A percentile compares a stretch with the other conserved stretches of the same genome.
phyloP scores from a whole-genome alignment of 345 rosid species.

The Orychophragmus violaceus region DNA sequence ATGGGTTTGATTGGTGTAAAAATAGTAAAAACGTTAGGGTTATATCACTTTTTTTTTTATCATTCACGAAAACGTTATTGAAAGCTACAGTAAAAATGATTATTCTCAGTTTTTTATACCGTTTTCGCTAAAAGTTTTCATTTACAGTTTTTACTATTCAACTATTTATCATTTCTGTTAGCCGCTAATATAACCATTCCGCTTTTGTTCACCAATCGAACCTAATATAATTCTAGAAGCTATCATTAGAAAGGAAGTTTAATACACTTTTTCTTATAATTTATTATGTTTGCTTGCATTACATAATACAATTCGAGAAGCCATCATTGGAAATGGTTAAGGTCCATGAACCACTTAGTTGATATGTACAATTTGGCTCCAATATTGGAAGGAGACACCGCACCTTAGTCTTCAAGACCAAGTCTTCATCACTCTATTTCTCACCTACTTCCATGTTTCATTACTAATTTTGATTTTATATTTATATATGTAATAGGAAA shows the following conservation, averaged over 20 bases:
- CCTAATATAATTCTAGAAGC: too few species aligned
- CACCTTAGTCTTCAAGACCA: conserved; percentile 33
- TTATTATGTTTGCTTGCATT: neutral
- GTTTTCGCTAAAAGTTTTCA: too few species aligned
- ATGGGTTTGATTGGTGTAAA: too few species aligned
- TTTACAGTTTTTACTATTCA: too few species aligned
- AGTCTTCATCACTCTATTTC: conserved; percentile 20
- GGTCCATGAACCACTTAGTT: conserved; percentile 22
- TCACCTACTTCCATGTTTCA: conserved; percentile 22
- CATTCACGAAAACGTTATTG: too few species aligned
- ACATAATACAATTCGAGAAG: neutral
- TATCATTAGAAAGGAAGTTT: neutral
- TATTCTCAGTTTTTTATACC: too few species aligned
- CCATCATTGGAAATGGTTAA: conserved; percentile 12
- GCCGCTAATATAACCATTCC: too few species aligned
- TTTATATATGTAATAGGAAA: conserved; percentile 19
- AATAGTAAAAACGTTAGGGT: too few species aligned
- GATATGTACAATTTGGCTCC: conserved; percentile 11
- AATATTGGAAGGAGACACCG: conserved; percentile 24
- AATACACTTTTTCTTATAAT: neutral
- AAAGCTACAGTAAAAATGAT: too few species aligned
- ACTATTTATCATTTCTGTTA: too few species aligned
- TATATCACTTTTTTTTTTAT: too few species aligned
- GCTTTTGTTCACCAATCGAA: too few species aligned
- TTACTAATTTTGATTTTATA: conserved; percentile 4